These are phyloP conservation scores for Pleurotus citrinopileatus DNA, from an alignment of 768 basidiomycete genomes.

Conservation along the genomic window DNA sequence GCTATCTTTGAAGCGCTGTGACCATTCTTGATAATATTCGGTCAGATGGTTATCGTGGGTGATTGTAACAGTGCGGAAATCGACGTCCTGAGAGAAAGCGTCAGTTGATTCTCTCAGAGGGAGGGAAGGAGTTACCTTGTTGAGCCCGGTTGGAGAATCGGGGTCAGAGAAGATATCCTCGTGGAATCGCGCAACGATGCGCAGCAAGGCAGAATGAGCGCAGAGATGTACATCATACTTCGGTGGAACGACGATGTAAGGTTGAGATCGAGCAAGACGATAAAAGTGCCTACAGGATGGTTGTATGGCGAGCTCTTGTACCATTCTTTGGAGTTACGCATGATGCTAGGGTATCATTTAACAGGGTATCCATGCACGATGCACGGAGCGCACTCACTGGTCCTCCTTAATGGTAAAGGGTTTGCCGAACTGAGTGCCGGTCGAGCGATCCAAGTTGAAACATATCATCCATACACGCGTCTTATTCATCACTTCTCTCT, in stretches of 20 bases:
- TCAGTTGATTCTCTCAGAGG: not conserved
- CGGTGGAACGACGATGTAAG: conserved; percentile 1
- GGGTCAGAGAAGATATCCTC: conserved; percentile 76
- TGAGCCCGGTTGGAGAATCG: conserved; percentile 61
- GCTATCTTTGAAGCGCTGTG: conserved; percentile 51
- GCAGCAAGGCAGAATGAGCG: conserved; percentile 65
- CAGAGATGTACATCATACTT: conserved; percentile 78
- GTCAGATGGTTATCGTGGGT: conserved; percentile 57
- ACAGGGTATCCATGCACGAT: not conserved
- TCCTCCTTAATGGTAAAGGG: conserved; percentile 88
- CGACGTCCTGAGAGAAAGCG: conserved; percentile 44
- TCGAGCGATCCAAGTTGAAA: conserved; percentile 85
- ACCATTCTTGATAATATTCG: conserved; percentile 65
- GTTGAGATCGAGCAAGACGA: not conserved
- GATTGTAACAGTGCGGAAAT: conserved; percentile 65
- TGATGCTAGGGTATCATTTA: conserved; percentile 39
- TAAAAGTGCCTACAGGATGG: conserved; percentile 39
- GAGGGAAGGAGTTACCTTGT: conserved; percentile 44
- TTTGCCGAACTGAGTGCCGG: conserved; percentile 87
- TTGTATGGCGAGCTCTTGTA: conserved; percentile 69
- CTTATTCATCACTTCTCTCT: conserved; percentile 82
- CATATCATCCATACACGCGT: conserved; percentile 90
- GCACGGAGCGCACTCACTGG: conserved; percentile 43
- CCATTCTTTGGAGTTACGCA: conserved; percentile 72
- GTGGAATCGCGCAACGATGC: conserved; percentile 72